phyloP scores from a whole-genome alignment of 176 grass and related monocot genomes.

The Luzula sylvatica region DNA sequence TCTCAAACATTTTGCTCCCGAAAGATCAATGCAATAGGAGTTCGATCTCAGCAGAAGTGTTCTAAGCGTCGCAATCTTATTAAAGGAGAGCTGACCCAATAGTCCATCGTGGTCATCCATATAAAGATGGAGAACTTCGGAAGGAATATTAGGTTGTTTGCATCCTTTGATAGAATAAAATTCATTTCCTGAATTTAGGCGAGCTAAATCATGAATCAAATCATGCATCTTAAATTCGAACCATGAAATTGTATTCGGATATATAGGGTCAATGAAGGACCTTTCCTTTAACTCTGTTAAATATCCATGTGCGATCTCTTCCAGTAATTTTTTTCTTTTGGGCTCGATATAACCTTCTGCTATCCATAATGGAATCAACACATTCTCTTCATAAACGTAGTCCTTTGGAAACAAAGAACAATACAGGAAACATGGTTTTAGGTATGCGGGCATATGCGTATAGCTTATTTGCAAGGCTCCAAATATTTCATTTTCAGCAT shows the following conservation, averaged over 20 bases:
- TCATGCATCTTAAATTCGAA: neutral
- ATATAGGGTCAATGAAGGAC: neutral
- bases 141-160: neutral
- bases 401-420: slow-evolving; percentile 3
- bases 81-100: neutral
- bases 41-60: neutral
- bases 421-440: slow-evolving; percentile 10
- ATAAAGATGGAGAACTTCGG: neutral
- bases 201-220: neutral
- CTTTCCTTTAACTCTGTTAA: neutral
- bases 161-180: neutral
- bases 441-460: neutral
- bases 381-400: neutral
- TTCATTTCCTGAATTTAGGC: neutral
- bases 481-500: neutral
- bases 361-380: slow-evolving; percentile 9
- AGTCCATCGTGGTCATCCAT: neutral
- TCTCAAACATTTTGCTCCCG: neutral
- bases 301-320: neutral
- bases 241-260: neutral
- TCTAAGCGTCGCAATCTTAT: neutral
- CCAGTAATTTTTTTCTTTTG: neutral
- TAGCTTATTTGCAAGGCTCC: slow-evolving; percentile 4
- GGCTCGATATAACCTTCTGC: slow-evolving; percentile 7
- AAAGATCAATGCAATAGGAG: neutral